phyloP scores from a whole-genome alignment of 495 filamentous ascomycete genomes.

The Neurospora discreta region DNA sequence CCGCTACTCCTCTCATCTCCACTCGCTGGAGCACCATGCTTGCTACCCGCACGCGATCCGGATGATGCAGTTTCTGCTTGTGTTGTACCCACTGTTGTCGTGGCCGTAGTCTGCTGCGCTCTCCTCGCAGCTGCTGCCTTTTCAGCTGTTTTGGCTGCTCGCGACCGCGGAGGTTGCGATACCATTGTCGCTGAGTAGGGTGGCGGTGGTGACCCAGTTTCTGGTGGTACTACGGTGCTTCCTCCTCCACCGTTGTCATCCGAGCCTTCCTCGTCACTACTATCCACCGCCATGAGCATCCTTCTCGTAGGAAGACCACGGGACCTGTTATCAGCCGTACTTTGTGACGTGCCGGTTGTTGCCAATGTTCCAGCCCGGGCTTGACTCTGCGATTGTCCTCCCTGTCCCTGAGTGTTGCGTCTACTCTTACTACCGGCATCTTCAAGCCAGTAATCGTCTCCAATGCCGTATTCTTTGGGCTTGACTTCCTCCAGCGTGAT shows the following conservation, averaged over 20 bases:
- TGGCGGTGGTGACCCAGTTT: not conserved
- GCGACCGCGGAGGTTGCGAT: conserved; percentile 14
- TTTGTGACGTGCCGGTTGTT: not conserved
- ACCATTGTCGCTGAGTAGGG: not conserved
- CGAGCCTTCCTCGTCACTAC: conserved; percentile 29
- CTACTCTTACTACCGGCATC: conserved; percentile 13
- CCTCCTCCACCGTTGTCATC: not conserved
- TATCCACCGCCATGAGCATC: conserved; percentile 20
- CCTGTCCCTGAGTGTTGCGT: conserved; percentile 14
- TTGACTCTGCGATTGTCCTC: conserved; percentile 9
- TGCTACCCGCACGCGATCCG: conserved; percentile 15
- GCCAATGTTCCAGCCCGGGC: not conserved
- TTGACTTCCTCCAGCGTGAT: conserved; percentile 71
- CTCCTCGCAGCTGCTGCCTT: conserved; percentile 4
- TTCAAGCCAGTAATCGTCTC: conserved; percentile 72
- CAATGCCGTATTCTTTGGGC: conserved; percentile 70
- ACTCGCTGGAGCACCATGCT: conserved; percentile 26
- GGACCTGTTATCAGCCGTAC: not conserved
- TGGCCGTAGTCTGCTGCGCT: not conserved
- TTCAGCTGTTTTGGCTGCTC: conserved; percentile 22
- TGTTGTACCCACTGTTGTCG: not conserved
- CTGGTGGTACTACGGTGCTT: too few relatives aligned
- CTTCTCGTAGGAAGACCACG: conserved; percentile 5
- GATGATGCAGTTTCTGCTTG: not conserved
- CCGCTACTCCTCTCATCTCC: conserved; percentile 11